Conservation (phyloP, 2,329 filamentous ascomycete genomes). For the Sclerotinia nivalis region DNA sequence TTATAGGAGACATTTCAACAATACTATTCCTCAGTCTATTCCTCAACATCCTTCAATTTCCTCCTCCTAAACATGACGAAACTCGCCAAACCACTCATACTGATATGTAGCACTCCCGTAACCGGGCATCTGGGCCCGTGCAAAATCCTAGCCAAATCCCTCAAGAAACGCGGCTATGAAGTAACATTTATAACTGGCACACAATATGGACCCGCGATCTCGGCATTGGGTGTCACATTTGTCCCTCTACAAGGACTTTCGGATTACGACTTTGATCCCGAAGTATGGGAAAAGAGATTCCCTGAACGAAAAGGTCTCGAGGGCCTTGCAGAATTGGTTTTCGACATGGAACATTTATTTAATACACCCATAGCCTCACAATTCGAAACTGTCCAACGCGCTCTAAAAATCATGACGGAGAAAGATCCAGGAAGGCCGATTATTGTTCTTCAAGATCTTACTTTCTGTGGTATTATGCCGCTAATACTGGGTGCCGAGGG, state of each 20-base stretch:
- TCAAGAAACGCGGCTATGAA: conserved; percentile 44
- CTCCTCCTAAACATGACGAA: not conserved
- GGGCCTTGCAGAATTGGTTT: not conserved
- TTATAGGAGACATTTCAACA: not conserved
- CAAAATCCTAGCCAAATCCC: conserved; percentile 24
- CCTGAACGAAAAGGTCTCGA: not conserved
- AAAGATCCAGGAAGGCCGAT: conserved; percentile 3
- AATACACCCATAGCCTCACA: not conserved
- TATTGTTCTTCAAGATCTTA: not conserved
- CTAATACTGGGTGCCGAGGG: conserved; percentile 43
- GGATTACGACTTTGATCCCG: conserved; percentile 28
- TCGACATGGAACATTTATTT: not conserved
- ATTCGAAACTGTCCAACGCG: not conserved
- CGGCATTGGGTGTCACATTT: conserved; percentile 44
- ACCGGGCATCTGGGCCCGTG: conserved; percentile 28
- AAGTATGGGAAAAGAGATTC: not conserved
- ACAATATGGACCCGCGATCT: conserved; percentile 42
- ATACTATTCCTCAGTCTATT: not conserved
- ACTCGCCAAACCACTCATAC: not conserved
- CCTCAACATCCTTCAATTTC: not conserved
- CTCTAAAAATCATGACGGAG: conserved; percentile 7
- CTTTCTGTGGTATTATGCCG: not conserved
- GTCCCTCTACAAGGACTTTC: conserved; percentile 35
- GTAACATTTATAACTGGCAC: conserved; percentile 47
- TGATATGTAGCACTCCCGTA: conserved; percentile 16